Conservation (phyloP, 139 green algal genomes). For the Chlamydomonas sp. region DNA sequence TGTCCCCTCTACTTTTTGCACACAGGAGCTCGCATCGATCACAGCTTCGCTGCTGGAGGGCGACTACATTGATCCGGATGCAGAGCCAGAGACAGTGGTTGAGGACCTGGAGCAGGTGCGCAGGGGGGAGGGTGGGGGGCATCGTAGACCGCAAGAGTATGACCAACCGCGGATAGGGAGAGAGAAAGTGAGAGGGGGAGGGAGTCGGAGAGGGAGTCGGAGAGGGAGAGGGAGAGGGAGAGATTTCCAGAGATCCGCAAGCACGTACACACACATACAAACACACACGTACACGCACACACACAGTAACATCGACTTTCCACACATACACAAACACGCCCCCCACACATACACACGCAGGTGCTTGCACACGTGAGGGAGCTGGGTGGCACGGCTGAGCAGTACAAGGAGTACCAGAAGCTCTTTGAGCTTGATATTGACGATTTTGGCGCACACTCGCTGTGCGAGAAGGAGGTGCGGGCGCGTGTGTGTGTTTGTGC, state of each 20-base stretch:
- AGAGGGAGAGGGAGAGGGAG: too few relatives aligned
- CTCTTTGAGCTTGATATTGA: constrained; percentile 51
- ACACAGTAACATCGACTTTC: too few relatives aligned
- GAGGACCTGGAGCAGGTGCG: constrained; percentile 36
- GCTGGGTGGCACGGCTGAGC: constrained; percentile 12
- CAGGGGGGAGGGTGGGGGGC: too few relatives aligned
- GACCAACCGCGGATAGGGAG: too few relatives aligned
- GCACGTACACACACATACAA: too few relatives aligned
- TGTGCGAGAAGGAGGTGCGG: constrained; percentile 18
- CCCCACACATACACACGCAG: background rate
- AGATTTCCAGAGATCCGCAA: too few relatives aligned
- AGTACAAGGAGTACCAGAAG: constrained; percentile 24
- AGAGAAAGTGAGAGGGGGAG: too few relatives aligned
- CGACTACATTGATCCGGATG: constrained; percentile 39
- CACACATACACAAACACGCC: background rate
- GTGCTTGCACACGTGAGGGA: constrained; percentile 29
- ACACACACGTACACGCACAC: too few relatives aligned
- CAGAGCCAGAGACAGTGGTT: constrained; percentile 38
- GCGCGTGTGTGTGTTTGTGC: too few relatives aligned
- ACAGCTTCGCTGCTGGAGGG: constrained; percentile 23
- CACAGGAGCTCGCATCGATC: constrained; percentile 48
- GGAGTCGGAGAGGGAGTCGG: too few relatives aligned
- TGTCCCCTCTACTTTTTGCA: too few relatives aligned
- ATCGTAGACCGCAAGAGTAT: too few relatives aligned
- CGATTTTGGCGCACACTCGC: constrained; percentile 37